Evolutionary conservation across 1,284 basidiomycete genomes (phyloP).

Genomic region (Grifola frondosa): DNA sequence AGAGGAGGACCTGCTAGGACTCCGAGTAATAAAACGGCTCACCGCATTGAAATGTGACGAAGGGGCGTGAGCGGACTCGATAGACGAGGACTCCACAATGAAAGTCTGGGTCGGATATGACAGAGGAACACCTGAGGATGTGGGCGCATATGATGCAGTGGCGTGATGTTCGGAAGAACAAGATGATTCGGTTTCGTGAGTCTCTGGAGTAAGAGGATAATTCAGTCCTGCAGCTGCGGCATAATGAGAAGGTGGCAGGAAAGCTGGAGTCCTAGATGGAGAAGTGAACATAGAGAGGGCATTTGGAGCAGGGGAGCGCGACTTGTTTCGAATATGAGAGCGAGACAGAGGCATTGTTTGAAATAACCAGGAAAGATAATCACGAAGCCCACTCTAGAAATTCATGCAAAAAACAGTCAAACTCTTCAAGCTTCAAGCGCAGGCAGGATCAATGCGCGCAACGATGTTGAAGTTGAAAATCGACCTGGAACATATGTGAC

Average conservation of each 20-base stretch:
- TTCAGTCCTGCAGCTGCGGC: constrained; percentile 55
- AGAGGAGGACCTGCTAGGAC: constrained; percentile 23
- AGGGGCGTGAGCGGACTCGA: background rate
- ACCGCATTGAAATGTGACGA: constrained; percentile 10
- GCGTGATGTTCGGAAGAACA: constrained; percentile 5
- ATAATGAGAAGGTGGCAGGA: constrained; percentile 64
- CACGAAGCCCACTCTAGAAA: no score
- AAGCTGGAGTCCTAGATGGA: constrained; percentile 4
- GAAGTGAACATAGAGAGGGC: background rate
- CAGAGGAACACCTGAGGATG: background rate
- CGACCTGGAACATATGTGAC: no score
- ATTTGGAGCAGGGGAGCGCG: constrained; percentile 23
- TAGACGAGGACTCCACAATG: background rate
- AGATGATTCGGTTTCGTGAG: constrained; percentile 19
- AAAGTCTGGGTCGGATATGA: constrained; percentile 8
- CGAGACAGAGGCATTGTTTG: constrained; percentile 25
- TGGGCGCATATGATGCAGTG: background rate
- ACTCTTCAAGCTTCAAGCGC: no score
- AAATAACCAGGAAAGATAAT: no score
- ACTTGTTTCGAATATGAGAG: constrained; percentile 23
- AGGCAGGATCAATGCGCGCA: no score
- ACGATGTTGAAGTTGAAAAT: no score
- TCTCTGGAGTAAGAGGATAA: constrained; percentile 3
- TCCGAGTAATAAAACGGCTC: constrained; percentile 15
- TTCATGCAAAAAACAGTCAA: no score